A percentile compares a stretch with the other conserved stretches of the same genome.
These are phyloP conservation scores for Urtica urens DNA, from an alignment of 306 rosid species.

Conservation along the genomic window DNA sequence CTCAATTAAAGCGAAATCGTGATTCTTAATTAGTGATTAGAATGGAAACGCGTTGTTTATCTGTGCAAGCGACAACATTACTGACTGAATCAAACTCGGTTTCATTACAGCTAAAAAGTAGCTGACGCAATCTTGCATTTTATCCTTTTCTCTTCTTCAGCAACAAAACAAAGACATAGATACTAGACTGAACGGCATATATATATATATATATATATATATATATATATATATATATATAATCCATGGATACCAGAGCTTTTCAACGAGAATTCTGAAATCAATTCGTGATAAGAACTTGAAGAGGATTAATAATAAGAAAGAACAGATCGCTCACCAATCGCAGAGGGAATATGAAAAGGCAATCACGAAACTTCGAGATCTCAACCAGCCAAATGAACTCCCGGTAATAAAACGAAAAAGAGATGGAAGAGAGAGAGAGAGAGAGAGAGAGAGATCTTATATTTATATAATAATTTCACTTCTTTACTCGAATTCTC, in stretches of 20 bases:
- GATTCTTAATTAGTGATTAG: too few species aligned
- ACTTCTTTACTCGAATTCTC: neutral
- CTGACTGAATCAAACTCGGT: too few species aligned
- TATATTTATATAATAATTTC: neutral
- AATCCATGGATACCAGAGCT: too few species aligned
- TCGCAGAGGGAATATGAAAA: conserved; percentile 27
- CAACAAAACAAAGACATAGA: neutral
- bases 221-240: too few species aligned
- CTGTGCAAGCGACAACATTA: too few species aligned
- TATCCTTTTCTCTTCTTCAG: neutral
- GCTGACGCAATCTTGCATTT: neutral
- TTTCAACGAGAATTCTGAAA: neutral
- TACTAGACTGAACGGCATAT: neutral
- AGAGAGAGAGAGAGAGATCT: neutral
- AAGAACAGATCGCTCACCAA: conserved; percentile 29
- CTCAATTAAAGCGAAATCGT: neutral
- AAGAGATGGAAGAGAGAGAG: neutral
- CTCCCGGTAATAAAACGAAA: neutral
- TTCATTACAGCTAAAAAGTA: too few species aligned
- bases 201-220: too few species aligned
- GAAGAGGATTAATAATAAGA: neutral
- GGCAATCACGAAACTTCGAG: conserved; percentile 24
- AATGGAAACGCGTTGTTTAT: too few species aligned
- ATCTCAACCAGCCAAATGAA: conserved; percentile 22
- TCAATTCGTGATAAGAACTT: neutral